These are phyloP conservation scores for Lipomyces japonicus DNA, from an alignment of 805 yeast genomes.

Conservation along the genomic window DNA sequence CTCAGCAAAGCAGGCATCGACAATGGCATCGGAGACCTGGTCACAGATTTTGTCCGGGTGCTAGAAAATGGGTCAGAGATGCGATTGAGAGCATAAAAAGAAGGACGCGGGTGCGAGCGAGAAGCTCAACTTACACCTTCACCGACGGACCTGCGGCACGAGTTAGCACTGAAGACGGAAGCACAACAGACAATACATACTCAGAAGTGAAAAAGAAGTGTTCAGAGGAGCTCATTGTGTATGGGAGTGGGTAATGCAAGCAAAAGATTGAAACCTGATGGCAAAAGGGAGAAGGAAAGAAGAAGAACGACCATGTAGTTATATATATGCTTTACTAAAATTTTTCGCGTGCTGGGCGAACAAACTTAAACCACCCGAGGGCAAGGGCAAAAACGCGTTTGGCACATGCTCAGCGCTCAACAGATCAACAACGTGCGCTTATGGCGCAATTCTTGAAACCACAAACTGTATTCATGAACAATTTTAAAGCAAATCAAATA, in stretches of 20 bases:
- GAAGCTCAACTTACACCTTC: slow-evolving; percentile 45
- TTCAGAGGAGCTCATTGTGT: slow-evolving; percentile 38
- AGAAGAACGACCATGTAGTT: slow-evolving; percentile 1
- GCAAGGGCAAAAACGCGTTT: no score
- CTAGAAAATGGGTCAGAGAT: slow-evolving; percentile 2
- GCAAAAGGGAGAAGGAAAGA: slow-evolving; percentile 1
- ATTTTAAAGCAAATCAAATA: no score
- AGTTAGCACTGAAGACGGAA: slow-evolving; percentile 1
- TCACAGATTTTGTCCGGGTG: slow-evolving; percentile 68
- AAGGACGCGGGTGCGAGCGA: background rate
- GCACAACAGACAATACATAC: slow-evolving; percentile 32
- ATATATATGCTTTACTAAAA: no score
- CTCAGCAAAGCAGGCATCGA: slow-evolving; percentile 92
- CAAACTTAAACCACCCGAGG: no score
- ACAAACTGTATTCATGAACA: no score
- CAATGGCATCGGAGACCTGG: slow-evolving; percentile 96
- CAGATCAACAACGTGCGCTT: no score
- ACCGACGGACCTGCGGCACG: slow-evolving; percentile 49
- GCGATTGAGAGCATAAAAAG: background rate
- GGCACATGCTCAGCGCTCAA: no score
- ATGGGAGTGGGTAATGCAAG: background rate
- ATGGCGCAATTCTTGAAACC: no score
- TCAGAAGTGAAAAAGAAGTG: slow-evolving; percentile 64
- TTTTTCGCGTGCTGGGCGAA: no score
- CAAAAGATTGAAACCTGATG: background rate